A percentile compares a stretch with the other conserved stretches of the same genome.
Evolutionary conservation across 2,329 filamentous ascomycete species (phyloP).

Genomic region (Fusarium circinatum): DNA sequence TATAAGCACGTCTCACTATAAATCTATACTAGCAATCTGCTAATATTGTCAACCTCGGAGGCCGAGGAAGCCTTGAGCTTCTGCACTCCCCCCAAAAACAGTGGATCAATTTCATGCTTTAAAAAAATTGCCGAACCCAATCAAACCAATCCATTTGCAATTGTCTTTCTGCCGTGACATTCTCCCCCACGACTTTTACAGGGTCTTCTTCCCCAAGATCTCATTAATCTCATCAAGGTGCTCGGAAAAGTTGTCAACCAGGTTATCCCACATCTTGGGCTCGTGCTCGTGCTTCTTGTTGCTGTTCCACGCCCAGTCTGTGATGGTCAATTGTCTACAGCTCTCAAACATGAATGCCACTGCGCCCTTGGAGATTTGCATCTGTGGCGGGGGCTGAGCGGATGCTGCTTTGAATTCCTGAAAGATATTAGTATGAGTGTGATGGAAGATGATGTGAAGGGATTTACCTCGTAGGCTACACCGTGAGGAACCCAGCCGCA

Average conservation of each 20-base stretch:
- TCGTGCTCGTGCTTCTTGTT: constrained; percentile 43
- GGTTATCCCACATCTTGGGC: constrained; percentile 42
- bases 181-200: not conserved
- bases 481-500: constrained; percentile 34
- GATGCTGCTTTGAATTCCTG: constrained; percentile 41
- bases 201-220: constrained; percentile 18
- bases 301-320: constrained; percentile 41
- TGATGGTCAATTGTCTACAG: constrained; percentile 39
- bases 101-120: not conserved
- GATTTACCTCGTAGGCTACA: constrained; percentile 30
- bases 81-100: not conserved
- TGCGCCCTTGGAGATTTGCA: constrained; percentile 39
- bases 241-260: constrained; percentile 40
- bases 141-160: not conserved
- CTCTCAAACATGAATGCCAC: constrained; percentile 43
- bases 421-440: not conserved
- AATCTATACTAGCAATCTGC: rapidly evolving
- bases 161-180: not conserved
- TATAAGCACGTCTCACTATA: rapidly evolving
- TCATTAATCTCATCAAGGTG: constrained; percentile 34
- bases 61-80: not conserved
- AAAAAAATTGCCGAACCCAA: not conserved
- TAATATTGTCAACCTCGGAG: not conserved
- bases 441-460: rapidly evolving
- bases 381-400: constrained; percentile 24